Conservation (phyloP, 2,329 filamentous ascomycete species). For the Lasiodiplodia sp. region DNA sequence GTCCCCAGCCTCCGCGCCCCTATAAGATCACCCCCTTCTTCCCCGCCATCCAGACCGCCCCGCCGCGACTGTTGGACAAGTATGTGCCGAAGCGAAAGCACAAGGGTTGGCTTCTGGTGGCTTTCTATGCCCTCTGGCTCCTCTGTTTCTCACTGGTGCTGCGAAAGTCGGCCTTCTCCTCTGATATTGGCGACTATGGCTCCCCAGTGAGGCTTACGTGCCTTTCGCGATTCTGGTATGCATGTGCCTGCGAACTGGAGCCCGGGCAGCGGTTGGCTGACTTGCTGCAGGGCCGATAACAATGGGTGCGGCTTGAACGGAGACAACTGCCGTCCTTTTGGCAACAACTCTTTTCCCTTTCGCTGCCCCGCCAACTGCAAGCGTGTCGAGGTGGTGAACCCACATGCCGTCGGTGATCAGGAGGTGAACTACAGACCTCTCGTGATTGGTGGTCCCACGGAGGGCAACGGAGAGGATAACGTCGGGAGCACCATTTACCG, state of each 20-base stretch:
- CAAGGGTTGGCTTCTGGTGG: conserved; percentile 64
- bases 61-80: conserved; percentile 68
- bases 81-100: conserved; percentile 67
- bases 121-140: conserved; percentile 72
- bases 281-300: conserved; percentile 55
- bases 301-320: conserved; percentile 80
- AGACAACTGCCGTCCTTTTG: conserved; percentile 77
- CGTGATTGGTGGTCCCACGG: conserved; percentile 62
- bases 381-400: conserved; percentile 70
- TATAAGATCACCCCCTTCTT: conserved; percentile 64
- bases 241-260: background rate
- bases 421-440: conserved; percentile 64
- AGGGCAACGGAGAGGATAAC: conserved; percentile 45
- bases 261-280: background rate
- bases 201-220: conserved; percentile 71
- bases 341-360: conserved; percentile 73
- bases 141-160: conserved; percentile 73
- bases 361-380: conserved; percentile 77
- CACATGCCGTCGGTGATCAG: conserved; percentile 75
- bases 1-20: conserved; percentile 56
- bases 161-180: conserved; percentile 65
- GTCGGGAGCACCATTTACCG: conserved; percentile 72
- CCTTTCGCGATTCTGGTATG: conserved; percentile 72
- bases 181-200: conserved; percentile 73
- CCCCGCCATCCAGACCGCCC: conserved; percentile 71